A percentile compares a stretch with the other conserved stretches of the same genome.
These are phyloP conservation scores for Suhomyces pyralidae DNA, from an alignment of 805 yeast species.

Conservation along the genomic window DNA sequence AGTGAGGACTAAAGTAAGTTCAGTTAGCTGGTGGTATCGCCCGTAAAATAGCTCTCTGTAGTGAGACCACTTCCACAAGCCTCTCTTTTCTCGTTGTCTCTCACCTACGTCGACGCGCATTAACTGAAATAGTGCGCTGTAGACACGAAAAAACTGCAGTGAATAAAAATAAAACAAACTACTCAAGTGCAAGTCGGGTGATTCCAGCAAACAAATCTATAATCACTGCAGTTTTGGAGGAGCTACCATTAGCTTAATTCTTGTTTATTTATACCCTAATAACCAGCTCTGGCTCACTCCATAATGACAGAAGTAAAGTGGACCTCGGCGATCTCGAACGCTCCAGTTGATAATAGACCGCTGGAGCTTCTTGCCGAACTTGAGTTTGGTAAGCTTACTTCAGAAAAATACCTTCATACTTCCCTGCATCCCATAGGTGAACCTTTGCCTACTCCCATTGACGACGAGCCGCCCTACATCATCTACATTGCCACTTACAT, in stretches of 20 bases:
- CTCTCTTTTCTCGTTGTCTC: background rate
- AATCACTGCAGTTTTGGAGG: background rate
- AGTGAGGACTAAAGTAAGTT: background rate
- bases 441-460: slow-evolving; percentile 60
- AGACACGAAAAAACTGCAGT: background rate
- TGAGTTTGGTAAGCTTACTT: slow-evolving; percentile 72
- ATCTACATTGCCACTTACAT: slow-evolving; percentile 79
- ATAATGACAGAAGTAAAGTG: background rate
- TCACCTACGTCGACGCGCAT: background rate
- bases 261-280: background rate
- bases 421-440: slow-evolving; percentile 56
- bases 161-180: background rate
- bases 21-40: background rate
- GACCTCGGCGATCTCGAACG: slow-evolving; percentile 31
- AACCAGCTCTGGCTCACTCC: background rate
- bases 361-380: slow-evolving; percentile 41
- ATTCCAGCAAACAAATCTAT: background rate
- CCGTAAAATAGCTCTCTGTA: background rate
- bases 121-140: background rate
- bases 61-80: background rate
- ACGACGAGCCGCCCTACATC: slow-evolving; percentile 84
- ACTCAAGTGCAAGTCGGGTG: background rate
- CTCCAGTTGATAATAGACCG: slow-evolving; percentile 35
- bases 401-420: slow-evolving; percentile 60
- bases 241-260: background rate